Evolutionary conservation across 768 basidiomycete species (phyloP).

Genomic region (Lactarius sp.): DNA sequence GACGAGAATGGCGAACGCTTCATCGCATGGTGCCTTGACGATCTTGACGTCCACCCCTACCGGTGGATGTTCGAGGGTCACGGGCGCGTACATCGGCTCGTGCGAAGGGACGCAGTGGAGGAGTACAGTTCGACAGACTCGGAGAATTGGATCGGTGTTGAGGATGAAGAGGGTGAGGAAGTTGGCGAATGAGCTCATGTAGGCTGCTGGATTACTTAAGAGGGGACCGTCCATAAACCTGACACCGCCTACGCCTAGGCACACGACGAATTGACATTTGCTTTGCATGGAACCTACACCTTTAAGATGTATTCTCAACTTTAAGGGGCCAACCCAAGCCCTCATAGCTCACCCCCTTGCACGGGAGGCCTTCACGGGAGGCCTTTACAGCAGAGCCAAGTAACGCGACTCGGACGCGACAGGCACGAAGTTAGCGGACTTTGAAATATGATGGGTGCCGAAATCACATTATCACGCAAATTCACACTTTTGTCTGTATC

Average conservation of each 20-base stretch:
- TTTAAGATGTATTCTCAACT: background rate
- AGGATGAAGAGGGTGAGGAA: constrained; percentile 9
- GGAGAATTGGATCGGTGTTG: constrained; percentile 22
- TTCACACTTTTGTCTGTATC: no score
- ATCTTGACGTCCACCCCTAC: constrained; percentile 42
- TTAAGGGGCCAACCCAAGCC: no score
- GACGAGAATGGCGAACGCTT: constrained; percentile 40
- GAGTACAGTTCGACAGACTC: constrained; percentile 20
- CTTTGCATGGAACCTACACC: background rate
- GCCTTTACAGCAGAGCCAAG: no score
- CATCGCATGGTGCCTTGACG: constrained; percentile 39
- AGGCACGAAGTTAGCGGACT: no score
- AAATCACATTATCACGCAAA: no score
- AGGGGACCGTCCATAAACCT: background rate
- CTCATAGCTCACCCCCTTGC: no score
- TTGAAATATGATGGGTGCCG: no score
- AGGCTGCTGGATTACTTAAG: background rate
- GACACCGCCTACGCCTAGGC: background rate
- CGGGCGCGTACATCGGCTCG: constrained; percentile 13
- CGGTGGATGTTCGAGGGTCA: constrained; percentile 36
- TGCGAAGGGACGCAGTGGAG: constrained; percentile 18
- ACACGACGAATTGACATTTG: background rate
- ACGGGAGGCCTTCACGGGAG: no score
- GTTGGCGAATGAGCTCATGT: constrained; percentile 2
- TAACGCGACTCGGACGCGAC: no score